These are phyloP conservation scores for Pleurotus tuber-regium DNA, from an alignment of 768 basidiomycete genomes.

Conservation along the genomic window DNA sequence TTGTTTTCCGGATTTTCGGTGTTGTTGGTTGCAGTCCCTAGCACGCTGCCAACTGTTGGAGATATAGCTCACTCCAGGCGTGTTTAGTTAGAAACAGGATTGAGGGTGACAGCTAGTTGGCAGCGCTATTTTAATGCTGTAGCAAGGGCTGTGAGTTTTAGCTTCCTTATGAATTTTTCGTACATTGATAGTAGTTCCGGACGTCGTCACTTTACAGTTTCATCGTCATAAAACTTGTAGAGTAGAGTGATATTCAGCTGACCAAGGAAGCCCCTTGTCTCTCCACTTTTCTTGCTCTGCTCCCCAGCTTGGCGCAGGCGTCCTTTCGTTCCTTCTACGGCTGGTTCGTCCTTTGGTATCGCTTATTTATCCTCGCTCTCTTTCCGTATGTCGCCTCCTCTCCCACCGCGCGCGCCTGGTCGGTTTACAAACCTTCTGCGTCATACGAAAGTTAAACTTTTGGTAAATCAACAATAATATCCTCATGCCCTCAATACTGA, in stretches of 20 bases:
- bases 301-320: background rate
- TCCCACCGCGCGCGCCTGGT: slow-evolving; percentile 7
- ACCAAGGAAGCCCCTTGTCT: background rate
- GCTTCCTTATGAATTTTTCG: background rate
- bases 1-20: background rate
- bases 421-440: slow-evolving; percentile 1
- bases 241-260: background rate
- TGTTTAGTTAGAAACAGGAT: background rate
- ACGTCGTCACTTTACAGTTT: background rate
- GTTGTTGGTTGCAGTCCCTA: background rate
- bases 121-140: background rate
- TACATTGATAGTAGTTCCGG: background rate
- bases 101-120: background rate
- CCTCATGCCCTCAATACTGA: background rate
- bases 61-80: background rate
- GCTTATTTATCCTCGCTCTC: background rate
- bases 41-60: background rate
- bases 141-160: background rate
- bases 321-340: slow-evolving; percentile 4
- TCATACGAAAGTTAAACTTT: background rate
- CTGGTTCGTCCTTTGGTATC: slow-evolving; percentile 7
- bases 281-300: background rate
- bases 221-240: background rate
- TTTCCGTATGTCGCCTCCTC: slow-evolving; percentile 6
- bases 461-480: background rate